These are phyloP conservation scores for Citrullus colocynthis DNA, from an alignment of 306 rosid species.

Conservation along the genomic window DNA sequence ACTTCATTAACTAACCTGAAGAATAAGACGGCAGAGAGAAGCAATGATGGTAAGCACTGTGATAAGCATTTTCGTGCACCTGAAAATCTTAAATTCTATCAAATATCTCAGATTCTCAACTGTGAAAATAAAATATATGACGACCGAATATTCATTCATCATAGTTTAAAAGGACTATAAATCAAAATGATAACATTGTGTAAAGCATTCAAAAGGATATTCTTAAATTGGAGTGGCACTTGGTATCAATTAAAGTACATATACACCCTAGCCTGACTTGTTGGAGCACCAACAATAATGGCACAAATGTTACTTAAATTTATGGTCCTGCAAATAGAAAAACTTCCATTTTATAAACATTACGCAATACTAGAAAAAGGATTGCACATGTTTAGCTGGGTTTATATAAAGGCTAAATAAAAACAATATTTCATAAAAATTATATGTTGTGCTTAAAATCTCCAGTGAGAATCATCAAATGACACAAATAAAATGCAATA, in stretches of 20 bases:
- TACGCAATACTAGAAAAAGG: no score
- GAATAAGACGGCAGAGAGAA: constrained; percentile 67
- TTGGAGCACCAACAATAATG: not conserved
- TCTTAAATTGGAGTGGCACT: not conserved
- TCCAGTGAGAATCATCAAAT: not conserved
- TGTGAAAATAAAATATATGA: not conserved
- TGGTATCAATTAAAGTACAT: not conserved
- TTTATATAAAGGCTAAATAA: no score
- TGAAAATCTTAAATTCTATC: constrained; percentile 29
- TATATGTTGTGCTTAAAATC: no score
- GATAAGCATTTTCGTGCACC: constrained; percentile 95
- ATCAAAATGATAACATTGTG: not conserved
- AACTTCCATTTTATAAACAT: no score
- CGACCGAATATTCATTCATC: not conserved
- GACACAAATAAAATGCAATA: not conserved
- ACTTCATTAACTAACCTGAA: constrained; percentile 33
- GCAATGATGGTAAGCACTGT: constrained; percentile 85
- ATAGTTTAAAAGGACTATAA: not conserved
- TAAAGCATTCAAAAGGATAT: not conserved
- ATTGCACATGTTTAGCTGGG: no score
- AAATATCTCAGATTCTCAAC: not conserved
- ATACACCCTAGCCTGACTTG: not conserved
- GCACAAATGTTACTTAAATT: not conserved
- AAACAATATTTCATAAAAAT: no score
- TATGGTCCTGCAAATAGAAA: no score